Percentiles rank a stretch among this genome's conserved stretches.
phyloP scores from a whole-genome alignment of 2,329 filamentous ascomycete genomes.

The Dothistroma septosporum region DNA sequence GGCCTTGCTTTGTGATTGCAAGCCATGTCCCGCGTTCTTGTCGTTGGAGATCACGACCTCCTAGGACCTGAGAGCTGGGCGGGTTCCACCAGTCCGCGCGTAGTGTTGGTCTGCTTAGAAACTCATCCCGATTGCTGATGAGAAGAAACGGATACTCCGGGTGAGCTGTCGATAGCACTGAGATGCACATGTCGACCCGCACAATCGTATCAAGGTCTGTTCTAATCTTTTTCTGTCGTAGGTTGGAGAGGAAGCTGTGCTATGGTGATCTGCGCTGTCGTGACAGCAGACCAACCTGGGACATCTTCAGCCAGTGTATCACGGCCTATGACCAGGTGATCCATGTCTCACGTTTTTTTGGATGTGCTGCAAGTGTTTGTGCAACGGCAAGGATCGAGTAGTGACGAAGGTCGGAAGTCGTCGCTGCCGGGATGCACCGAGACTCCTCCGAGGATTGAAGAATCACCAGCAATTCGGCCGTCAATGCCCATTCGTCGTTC shows the following conservation, averaged over 20 bases:
- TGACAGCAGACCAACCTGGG: not conserved
- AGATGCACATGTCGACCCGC: slow-evolving; percentile 44
- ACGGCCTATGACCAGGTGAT: not conserved
- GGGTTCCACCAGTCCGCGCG: slow-evolving; percentile 57
- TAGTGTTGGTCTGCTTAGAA: slow-evolving; percentile 57
- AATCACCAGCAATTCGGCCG: not conserved
- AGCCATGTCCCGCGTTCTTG: slow-evolving; percentile 61
- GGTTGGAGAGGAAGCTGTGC: not conserved
- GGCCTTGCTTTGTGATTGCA: slow-evolving; percentile 57
- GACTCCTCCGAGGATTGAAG: not conserved
- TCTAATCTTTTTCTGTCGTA: not conserved
- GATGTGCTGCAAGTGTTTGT: not conserved
- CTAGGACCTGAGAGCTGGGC: slow-evolving; percentile 54
- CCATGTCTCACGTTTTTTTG: slow-evolving; percentile 1
- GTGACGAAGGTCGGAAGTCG: not conserved
- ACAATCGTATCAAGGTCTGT: not conserved
- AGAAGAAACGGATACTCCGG: slow-evolving; percentile 49
- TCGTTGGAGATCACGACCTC: slow-evolving; percentile 59
- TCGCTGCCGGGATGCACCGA: not conserved
- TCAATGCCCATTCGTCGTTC: not conserved
- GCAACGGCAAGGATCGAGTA: not conserved
- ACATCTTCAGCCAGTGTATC: slow-evolving; percentile 1
- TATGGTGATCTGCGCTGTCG: not conserved
- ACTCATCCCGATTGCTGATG: slow-evolving; percentile 56
- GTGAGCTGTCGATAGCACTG: slow-evolving; percentile 47